phyloP scores from a whole-genome alignment of 2,329 filamentous ascomycete genomes.

The Pezizomycotina sp. region DNA sequence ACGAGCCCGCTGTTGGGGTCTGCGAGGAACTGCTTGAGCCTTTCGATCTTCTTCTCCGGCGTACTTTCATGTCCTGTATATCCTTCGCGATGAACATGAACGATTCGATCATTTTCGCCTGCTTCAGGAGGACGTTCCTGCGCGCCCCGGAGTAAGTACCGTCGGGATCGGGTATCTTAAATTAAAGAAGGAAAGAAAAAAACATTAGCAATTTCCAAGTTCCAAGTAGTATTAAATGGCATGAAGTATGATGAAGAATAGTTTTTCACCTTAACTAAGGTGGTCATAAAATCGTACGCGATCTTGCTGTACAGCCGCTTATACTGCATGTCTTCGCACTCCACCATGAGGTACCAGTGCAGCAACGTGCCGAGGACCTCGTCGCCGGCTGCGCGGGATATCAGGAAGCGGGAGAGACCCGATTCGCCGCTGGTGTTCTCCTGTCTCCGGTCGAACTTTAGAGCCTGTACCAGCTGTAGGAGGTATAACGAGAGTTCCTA shows the following conservation, averaged over 20 bases:
- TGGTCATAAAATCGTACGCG: conserved; percentile 88
- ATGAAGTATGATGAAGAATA: too few species aligned
- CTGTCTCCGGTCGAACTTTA: conserved; percentile 73
- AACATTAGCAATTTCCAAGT: too few species aligned
- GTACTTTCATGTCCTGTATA: conserved; percentile 63
- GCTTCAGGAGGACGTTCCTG: too few species aligned
- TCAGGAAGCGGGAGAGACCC: conserved; percentile 75
- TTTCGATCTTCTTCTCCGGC: conserved; percentile 63
- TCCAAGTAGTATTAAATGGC: too few species aligned
- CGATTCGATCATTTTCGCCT: conserved; percentile 77
- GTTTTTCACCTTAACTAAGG: too few species aligned
- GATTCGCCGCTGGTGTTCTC: conserved; percentile 52
- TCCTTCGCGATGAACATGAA: conserved; percentile 80
- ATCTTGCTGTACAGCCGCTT: conserved; percentile 81
- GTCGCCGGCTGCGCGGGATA: conserved; percentile 71
- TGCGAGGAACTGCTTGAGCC: conserved; percentile 64
- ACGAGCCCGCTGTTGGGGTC: conserved; percentile 83
- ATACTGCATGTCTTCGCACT: conserved; percentile 73
- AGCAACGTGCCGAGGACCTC: conserved; percentile 87
- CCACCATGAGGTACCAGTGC: conserved; percentile 97
- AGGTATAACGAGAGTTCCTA: conserved; percentile 72
- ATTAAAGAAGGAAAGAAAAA: too few species aligned
- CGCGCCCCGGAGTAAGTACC: too few species aligned
- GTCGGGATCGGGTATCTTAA: too few species aligned
- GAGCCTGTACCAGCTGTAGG: conserved; percentile 81